A percentile compares a stretch with the other conserved stretches of the same genome.
phyloP scores from a whole-genome alignment of 2,329 filamentous ascomycete species.

The Ophioceras dolichostomum region DNA sequence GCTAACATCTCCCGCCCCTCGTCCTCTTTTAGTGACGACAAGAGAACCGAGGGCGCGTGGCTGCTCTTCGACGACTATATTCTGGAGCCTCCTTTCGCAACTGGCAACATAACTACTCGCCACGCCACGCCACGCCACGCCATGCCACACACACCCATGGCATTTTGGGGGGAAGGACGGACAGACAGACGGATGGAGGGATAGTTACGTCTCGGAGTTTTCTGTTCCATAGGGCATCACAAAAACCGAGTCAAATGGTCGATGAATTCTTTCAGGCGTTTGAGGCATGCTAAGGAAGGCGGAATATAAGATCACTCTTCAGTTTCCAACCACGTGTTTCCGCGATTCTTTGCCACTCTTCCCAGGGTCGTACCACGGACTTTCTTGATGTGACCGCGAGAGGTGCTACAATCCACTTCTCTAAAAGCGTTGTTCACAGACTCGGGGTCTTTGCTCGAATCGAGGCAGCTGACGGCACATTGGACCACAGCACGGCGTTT shows the following conservation, averaged over 20 bases:
- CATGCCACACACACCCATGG: background rate
- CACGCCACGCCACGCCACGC: too few species aligned
- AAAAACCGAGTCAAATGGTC: too few species aligned
- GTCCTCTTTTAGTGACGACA: background rate
- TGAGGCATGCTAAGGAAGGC: slow-evolving; percentile 3
- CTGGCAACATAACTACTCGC: background rate
- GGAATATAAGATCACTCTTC: slow-evolving; percentile 1
- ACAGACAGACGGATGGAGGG: background rate
- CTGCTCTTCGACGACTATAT: background rate
- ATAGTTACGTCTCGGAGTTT: background rate
- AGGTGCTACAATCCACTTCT: too few species aligned
- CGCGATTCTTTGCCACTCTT: too few species aligned
- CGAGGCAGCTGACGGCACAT: too few species aligned
- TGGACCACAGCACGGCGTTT: too few species aligned
- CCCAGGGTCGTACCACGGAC: too few species aligned
- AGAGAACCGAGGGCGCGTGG: slow-evolving; percentile 1
- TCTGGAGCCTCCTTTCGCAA: background rate
- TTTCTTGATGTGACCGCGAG: too few species aligned
- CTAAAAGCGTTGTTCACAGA: too few species aligned
- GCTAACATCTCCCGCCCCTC: background rate
- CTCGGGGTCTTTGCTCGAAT: too few species aligned
- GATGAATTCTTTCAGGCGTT: too few species aligned
- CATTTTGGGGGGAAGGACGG: background rate
- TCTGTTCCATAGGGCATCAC: background rate
- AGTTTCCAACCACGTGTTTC: slow-evolving; percentile 2